These are phyloP conservation scores for Tuber brumale DNA, from an alignment of 495 filamentous ascomycete genomes.

Conservation along the genomic window DNA sequence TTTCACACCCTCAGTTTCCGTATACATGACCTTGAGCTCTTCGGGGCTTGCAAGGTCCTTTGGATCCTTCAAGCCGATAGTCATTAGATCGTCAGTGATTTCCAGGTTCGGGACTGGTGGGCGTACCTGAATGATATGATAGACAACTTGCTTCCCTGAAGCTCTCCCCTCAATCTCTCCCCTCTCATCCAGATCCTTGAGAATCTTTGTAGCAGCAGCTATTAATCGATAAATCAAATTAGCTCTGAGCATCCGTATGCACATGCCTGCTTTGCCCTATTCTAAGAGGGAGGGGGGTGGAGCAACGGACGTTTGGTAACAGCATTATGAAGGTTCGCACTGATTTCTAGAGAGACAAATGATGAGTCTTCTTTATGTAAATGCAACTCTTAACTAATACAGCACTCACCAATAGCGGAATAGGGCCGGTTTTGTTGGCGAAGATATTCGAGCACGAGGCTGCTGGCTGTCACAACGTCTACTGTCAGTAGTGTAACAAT, in stretches of 20 bases:
- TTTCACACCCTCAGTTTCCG: slow-evolving; percentile 27
- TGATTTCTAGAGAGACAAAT: slow-evolving; percentile 25
- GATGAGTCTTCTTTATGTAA: neutral
- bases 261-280: neutral
- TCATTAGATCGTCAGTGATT: slow-evolving; percentile 9
- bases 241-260: neutral
- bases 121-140: slow-evolving; percentile 38
- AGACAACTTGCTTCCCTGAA: slow-evolving; percentile 41
- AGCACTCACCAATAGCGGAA: slow-evolving; percentile 31
- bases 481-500: slow-evolving; percentile 2
- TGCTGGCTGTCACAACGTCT: slow-evolving; percentile 29
- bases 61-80: slow-evolving; percentile 26
- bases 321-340: slow-evolving; percentile 41
- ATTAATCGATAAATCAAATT: slow-evolving; percentile 8
- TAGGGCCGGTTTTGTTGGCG: slow-evolving; percentile 41
- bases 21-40: slow-evolving; percentile 39
- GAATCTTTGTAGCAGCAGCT: slow-evolving; percentile 35
- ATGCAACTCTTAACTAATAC: neutral
- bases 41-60: slow-evolving; percentile 35
- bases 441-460: slow-evolving; percentile 40
- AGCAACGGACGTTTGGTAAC: slow-evolving; percentile 40
- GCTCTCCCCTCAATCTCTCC: slow-evolving; percentile 39
- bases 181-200: slow-evolving; percentile 39
- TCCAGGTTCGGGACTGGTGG: neutral
- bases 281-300: neutral